Evolutionary conservation across 768 basidiomycete genomes (phyloP).

Genomic region (Trametes elegans): DNA sequence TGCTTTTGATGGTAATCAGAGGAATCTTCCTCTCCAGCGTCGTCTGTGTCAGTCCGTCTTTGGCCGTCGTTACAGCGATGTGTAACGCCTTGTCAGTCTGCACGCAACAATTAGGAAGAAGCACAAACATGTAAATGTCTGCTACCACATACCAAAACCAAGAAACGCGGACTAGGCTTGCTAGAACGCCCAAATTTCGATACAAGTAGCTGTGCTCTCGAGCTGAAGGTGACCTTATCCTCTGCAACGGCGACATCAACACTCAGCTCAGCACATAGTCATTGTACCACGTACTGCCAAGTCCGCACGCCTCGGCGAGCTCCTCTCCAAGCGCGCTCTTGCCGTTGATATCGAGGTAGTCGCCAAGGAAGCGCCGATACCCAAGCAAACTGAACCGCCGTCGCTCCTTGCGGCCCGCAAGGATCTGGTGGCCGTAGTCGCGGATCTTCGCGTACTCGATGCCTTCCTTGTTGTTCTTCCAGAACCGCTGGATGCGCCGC

Average conservation of each 20-base stretch:
- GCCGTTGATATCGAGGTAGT: constrained; percentile 91
- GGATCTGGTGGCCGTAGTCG: constrained; percentile 93
- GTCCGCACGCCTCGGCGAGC: constrained; percentile 65
- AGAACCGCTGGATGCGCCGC: constrained; percentile 93
- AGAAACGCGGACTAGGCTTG: constrained; percentile 86
- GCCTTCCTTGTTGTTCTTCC: constrained; percentile 96
- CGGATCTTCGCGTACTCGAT: constrained; percentile 86
- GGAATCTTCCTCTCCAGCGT: constrained; percentile 85
- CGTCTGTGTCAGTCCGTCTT: constrained; percentile 58
- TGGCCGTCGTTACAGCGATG: constrained; percentile 60
- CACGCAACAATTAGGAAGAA: background rate
- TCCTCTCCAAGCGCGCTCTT: constrained; percentile 76
- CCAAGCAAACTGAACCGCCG: constrained; percentile 91
- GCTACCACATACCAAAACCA: constrained; percentile 72
- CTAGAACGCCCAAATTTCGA: constrained; percentile 86
- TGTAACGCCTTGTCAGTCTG: constrained; percentile 87
- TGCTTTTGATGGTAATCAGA: constrained; percentile 80
- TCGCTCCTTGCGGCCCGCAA: constrained; percentile 90
- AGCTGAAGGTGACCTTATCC: constrained; percentile 84
- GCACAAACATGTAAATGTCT: background rate
- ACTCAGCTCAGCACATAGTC: background rate
- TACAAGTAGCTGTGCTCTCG: constrained; percentile 75
- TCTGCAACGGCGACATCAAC: constrained; percentile 36
- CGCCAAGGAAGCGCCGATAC: constrained; percentile 92
- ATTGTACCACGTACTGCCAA: constrained; percentile 55